Evolutionary conservation across 2,329 filamentous ascomycete species (phyloP).

Genomic region (Exophiala alcalophila): DNA sequence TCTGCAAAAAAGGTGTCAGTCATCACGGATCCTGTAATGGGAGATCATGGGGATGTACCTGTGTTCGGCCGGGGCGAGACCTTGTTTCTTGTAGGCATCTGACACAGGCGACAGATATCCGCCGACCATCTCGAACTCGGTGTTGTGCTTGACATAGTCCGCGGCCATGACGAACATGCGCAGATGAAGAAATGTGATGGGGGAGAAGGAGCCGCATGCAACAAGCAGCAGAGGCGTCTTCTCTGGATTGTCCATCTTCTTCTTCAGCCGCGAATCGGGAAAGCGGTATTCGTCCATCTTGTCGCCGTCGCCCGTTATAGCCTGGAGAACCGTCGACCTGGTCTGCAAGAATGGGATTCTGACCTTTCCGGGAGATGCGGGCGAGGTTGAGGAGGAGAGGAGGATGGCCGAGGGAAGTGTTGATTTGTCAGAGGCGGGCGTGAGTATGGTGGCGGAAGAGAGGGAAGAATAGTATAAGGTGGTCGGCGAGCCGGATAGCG

Average conservation of each 20-base stretch:
- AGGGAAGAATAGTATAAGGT: constrained; percentile 8
- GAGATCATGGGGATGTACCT: constrained; percentile 42
- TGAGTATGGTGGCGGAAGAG: too few species aligned
- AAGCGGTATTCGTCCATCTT: constrained; percentile 44
- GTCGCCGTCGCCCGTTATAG: constrained; percentile 24
- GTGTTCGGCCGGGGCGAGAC: constrained; percentile 69
- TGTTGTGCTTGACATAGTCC: constrained; percentile 73
- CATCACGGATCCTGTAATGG: neutral
- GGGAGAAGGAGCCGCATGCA: constrained; percentile 63
- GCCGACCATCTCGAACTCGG: constrained; percentile 78
- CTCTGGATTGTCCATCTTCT: constrained; percentile 46
- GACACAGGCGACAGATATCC: constrained; percentile 80
- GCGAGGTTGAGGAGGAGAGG: constrained; percentile 6
- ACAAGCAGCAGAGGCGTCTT: constrained; percentile 49
- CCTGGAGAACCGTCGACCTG: constrained; percentile 25
- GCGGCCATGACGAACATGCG: constrained; percentile 87
- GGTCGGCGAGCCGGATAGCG: constrained; percentile 15
- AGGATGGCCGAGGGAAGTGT: constrained; percentile 11
- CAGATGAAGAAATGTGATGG: constrained; percentile 72
- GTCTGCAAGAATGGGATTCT: constrained; percentile 4
- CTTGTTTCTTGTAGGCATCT: constrained; percentile 75
- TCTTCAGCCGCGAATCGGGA: constrained; percentile 45
- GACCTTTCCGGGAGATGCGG: neutral
- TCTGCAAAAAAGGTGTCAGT: constrained; percentile 36
- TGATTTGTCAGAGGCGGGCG: constrained; percentile 21